Base-by-base conservation (phyloP, 2,329 filamentous ascomycete species). In the Pseudocercospora pini-densiflorae region DNA sequence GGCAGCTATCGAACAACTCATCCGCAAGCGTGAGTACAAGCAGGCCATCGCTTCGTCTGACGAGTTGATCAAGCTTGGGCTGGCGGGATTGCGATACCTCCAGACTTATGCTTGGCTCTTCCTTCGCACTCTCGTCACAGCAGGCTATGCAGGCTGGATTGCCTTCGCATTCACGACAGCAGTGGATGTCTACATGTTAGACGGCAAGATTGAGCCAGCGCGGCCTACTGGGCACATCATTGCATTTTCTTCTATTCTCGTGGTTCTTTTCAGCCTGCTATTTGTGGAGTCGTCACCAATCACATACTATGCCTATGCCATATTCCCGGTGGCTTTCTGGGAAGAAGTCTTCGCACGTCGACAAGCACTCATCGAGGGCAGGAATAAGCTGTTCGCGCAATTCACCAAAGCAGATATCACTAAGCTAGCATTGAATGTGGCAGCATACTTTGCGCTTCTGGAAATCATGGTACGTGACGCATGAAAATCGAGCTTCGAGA, bases 31-130 rank as follows among this genome's bases (percentile, higher is more conserved):
- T 7, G 83, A 87, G 54, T 89, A 89, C 70, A 89, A 94, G 64
- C 87, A 92, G 72, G 92, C 94, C 1, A 97, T 98, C 72, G 83
- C 88, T 64, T 87, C 92, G 73, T 93, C 92, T 1, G 89, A 91
- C 49, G 87, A 89, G 29, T 84, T 99, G 14, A 91, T 98, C 67
- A 86, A 90, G 66, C 81, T 92, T 59, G 90, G 89, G 1, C 85
- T 99, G 0, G 87, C 93, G 68, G 95, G 95, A 7, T 82, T 99
- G 67, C 88, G 95, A 59, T 99, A 99, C 77, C 85, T 99, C 27
- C 95, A 99, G 79, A 99, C 94, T 0, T 99, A 99, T 75, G 95
- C 99, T 81, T 99, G 95, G 95, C 85, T 99, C 2, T 99, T 99
- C 80, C 82, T 99, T 40, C 87, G 95, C 67, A 91, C 92, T 1